Percentiles rank a stretch among this genome's conserved stretches.
These are phyloP conservation scores for Metschnikowia santaceciliae DNA, from an alignment of 805 yeast genomes.

Conservation along the genomic window DNA sequence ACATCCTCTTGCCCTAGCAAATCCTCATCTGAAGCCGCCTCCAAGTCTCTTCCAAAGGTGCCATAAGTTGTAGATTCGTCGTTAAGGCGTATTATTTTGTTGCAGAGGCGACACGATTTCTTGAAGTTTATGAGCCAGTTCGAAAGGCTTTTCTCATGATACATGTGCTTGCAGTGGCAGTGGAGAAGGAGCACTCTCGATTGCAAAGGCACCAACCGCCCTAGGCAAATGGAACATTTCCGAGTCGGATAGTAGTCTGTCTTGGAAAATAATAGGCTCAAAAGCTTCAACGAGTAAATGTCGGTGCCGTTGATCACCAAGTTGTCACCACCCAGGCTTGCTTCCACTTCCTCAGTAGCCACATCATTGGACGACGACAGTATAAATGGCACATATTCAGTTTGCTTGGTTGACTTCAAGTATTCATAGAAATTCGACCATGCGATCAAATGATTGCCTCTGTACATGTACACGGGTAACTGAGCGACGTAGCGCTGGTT, in stretches of 20 bases:
- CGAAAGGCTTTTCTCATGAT: slow-evolving; percentile 53
- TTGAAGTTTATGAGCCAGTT: slow-evolving; percentile 57
- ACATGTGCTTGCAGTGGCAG: slow-evolving; percentile 62
- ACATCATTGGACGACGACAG: slow-evolving; percentile 14
- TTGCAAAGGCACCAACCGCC: slow-evolving; percentile 44
- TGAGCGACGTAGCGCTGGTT: slow-evolving; percentile 30
- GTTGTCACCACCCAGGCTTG: background rate
- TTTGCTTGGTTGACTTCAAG: slow-evolving; percentile 30
- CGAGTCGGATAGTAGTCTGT: slow-evolving; percentile 27
- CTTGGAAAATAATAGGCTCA: slow-evolving; percentile 8
- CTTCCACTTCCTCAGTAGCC: slow-evolving; percentile 4
- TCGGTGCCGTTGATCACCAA: slow-evolving; percentile 10
- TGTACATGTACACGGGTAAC: slow-evolving; percentile 38
- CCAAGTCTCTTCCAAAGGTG: slow-evolving; percentile 12
- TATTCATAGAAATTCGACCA: slow-evolving; percentile 25
- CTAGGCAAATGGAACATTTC: slow-evolving; percentile 61
- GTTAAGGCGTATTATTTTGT: slow-evolving; percentile 16
- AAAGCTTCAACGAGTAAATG: slow-evolving; percentile 3
- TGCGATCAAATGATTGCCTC: slow-evolving; percentile 32
- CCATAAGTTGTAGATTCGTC: background rate
- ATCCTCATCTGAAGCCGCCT: background rate
- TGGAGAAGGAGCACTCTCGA: slow-evolving; percentile 50
- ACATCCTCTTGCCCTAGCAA: background rate
- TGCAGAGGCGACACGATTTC: slow-evolving; percentile 59
- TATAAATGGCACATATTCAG: slow-evolving; percentile 13